Conservation (phyloP, 78 protist genomes). For the Diacronema lutheri region DNA sequence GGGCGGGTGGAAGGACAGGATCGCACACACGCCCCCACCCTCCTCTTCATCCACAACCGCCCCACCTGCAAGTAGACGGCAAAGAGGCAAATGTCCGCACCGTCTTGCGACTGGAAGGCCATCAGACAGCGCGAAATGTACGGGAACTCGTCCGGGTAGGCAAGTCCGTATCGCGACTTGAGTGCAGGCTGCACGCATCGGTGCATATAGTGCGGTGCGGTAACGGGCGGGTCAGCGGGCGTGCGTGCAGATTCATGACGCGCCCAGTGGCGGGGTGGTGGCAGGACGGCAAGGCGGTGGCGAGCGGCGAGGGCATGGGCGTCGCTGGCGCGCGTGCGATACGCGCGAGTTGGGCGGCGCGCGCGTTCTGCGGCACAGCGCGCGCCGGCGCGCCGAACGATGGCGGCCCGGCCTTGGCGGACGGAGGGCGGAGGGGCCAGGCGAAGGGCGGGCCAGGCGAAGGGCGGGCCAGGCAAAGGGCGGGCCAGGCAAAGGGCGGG, state of each 20-base stretch:
- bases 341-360: neutral
- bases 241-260: neutral
- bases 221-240: neutral
- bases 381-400: too few species aligned
- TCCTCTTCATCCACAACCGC: too few species aligned
- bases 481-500: too few species aligned
- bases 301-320: neutral
- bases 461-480: too few species aligned
- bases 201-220: neutral
- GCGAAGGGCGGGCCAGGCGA: too few species aligned
- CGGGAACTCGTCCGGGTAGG: neutral
- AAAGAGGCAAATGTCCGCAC: conserved; percentile 39
- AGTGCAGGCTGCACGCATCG: neutral
- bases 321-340: neutral
- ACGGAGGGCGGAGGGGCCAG: too few species aligned
- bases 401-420: too few species aligned
- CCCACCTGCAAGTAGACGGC: conserved; percentile 45
- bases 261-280: neutral
- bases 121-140: conserved; percentile 24
- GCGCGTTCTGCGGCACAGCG: too few species aligned
- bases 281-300: neutral
- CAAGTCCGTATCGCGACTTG: neutral
- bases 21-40: too few species aligned
- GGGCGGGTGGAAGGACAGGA: too few species aligned
- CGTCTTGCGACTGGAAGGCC: conserved; percentile 26